phyloP scores from a whole-genome alignment of 2,329 filamentous ascomycete genomes.

The Metarhizium guizhouense region DNA sequence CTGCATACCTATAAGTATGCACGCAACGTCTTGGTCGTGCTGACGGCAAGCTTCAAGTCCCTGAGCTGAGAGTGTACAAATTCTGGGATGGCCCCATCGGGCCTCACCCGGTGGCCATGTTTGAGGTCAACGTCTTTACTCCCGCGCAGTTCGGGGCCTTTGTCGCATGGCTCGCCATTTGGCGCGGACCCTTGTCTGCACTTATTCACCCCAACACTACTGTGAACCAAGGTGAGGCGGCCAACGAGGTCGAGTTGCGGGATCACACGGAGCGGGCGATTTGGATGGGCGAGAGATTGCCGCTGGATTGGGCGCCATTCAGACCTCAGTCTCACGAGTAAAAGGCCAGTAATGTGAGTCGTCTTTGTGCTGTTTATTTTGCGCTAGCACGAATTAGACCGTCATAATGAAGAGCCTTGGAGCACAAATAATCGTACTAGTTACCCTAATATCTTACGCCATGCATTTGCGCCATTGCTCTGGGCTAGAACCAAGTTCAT shows the following conservation, averaged over 20 bases:
- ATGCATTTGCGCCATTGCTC: no score
- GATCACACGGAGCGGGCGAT: constrained; percentile 62
- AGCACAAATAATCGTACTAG: no score
- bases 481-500: no score
- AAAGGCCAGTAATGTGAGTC: not conserved
- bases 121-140: constrained; percentile 82
- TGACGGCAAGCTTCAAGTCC: constrained; percentile 42
- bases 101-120: constrained; percentile 80
- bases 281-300: constrained; percentile 63
- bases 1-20: not conserved
- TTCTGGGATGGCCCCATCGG: constrained; percentile 72
- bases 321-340: not conserved
- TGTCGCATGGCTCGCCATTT: constrained; percentile 73
- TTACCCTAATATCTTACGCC: no score
- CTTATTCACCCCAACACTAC: constrained; percentile 77
- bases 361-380: not conserved
- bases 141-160: constrained; percentile 87
- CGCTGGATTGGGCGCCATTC: constrained; percentile 36
- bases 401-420: no score
- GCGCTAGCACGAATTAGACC: not conserved
- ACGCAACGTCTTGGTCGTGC: not conserved
- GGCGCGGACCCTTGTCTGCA: constrained; percentile 70
- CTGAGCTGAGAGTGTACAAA: constrained; percentile 73
- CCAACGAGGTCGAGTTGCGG: constrained; percentile 26
- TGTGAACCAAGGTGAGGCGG: constrained; percentile 24